A percentile compares a stretch with the other conserved stretches of the same genome.
Evolutionary conservation across 176 grass and related monocot genomes (phyloP).

Genomic region (Oryza glumipatula): DNA sequence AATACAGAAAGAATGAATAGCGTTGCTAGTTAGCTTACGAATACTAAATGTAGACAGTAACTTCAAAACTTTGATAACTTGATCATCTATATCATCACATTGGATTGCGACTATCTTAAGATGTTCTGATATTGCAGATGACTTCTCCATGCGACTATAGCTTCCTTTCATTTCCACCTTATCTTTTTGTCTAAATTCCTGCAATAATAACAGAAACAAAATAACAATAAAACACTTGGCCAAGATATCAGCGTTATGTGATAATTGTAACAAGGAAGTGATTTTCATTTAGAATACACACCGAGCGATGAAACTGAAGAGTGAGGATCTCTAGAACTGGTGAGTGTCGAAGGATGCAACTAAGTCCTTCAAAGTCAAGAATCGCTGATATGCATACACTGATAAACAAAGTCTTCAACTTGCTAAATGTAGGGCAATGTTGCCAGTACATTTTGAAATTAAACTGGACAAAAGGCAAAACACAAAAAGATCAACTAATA

Average conservation of each 20-base stretch:
- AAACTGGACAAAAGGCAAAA: background rate
- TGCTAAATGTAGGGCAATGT: conserved; percentile 32
- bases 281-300: background rate
- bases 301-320: conserved; percentile 1
- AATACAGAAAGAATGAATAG: no score
- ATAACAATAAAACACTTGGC: no score
- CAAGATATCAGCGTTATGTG: no score
- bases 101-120: no score
- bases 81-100: no score
- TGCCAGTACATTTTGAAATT: conserved; percentile 34
- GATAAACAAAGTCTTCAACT: conserved; percentile 32
- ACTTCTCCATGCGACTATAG: no score
- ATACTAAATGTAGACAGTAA: background rate
- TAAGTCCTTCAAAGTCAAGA: background rate
- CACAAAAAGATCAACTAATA: background rate
- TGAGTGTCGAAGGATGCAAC: conserved; percentile 25
- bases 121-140: no score
- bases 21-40: background rate
- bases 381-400: background rate
- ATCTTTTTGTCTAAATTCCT: no score
- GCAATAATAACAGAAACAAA: no score
- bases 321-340: conserved; percentile 36
- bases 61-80: background rate
- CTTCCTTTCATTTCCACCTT: no score
- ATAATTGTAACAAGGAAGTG: background rate